Percentiles rank a stretch among this genome's conserved stretches.
Evolutionary conservation across 345 rosid genomes (phyloP).

Genomic region (Eucalyptus viminalis): DNA sequence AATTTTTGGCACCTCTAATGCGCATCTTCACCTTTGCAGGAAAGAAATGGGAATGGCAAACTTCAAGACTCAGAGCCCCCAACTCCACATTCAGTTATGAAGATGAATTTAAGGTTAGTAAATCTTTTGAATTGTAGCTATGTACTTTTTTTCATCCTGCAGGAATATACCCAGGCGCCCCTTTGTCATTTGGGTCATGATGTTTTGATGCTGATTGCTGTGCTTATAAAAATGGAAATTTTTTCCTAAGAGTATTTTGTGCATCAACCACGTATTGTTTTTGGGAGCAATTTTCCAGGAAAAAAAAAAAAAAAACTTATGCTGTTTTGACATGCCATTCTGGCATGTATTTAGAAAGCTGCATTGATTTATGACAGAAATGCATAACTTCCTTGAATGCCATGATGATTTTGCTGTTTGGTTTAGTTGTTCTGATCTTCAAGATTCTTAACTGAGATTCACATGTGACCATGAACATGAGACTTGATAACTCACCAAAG

Average conservation of each 20-base stretch:
- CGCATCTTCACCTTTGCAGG: conserved; percentile 32
- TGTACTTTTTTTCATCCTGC: background rate
- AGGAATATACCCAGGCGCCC: background rate
- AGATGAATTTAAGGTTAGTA: conserved; percentile 72
- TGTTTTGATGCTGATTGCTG: background rate
- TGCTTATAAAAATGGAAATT: background rate
- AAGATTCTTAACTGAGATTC: background rate
- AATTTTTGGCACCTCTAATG: background rate
- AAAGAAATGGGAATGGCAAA: conserved; percentile 70
- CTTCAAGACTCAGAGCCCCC: conserved; percentile 93
- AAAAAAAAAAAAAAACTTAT: background rate
- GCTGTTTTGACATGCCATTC: background rate
- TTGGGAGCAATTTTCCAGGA: background rate
- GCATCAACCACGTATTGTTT: background rate
- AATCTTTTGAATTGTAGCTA: background rate
- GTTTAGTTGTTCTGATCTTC: background rate
- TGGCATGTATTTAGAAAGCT: background rate
- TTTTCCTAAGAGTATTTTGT: background rate
- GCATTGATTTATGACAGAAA: background rate
- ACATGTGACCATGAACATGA: background rate
- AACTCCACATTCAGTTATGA: conserved; percentile 80
- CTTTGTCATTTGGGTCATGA: background rate
- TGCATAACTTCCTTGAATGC: background rate
- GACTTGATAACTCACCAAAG: background rate
- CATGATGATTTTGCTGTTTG: background rate